Conservation (phyloP, 768 basidiomycete species). For the Chalciporus sphaerocephalus region DNA sequence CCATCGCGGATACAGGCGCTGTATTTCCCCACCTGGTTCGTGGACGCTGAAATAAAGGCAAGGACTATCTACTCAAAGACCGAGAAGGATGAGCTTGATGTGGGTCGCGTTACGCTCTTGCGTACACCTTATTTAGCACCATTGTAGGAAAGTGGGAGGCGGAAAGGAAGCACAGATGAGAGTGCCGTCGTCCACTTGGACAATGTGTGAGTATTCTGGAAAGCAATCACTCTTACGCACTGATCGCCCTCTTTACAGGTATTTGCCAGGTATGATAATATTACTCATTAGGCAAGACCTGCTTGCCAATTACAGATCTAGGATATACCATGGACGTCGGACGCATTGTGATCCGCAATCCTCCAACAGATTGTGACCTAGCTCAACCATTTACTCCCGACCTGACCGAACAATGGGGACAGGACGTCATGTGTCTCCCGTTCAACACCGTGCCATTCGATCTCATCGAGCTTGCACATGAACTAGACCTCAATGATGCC, state of each 20-base stretch:
- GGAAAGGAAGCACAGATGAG: conserved; percentile 10
- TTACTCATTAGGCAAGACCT: neutral
- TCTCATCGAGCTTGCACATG: conserved; percentile 32
- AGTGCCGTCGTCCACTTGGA: conserved; percentile 33
- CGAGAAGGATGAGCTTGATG: conserved; percentile 22
- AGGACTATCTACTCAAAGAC: conserved; percentile 21
- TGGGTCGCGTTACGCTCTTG: conserved; percentile 10
- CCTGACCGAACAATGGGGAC: conserved; percentile 44
- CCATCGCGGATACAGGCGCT: conserved; percentile 48
- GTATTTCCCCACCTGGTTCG: conserved; percentile 62
- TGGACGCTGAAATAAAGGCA: conserved; percentile 50
- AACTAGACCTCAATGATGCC: conserved; percentile 34
- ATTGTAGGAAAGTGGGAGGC: conserved; percentile 20
- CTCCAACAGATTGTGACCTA: conserved; percentile 19
- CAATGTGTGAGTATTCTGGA: conserved; percentile 41
- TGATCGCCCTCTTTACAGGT: conserved; percentile 22
- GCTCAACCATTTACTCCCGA: conserved; percentile 47
- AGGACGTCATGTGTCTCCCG: conserved; percentile 52
- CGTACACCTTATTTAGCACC: conserved; percentile 4
- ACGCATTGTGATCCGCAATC: conserved; percentile 36
- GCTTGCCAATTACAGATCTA: conserved; percentile 1
- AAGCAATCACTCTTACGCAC: neutral
- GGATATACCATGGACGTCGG: conserved; percentile 36
- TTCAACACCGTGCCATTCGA: conserved; percentile 53
- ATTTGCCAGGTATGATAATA: conserved; percentile 26